These are phyloP conservation scores for Magnaporthiopsis incrustans DNA, from an alignment of 2,329 filamentous ascomycete species.

Conservation along the genomic window DNA sequence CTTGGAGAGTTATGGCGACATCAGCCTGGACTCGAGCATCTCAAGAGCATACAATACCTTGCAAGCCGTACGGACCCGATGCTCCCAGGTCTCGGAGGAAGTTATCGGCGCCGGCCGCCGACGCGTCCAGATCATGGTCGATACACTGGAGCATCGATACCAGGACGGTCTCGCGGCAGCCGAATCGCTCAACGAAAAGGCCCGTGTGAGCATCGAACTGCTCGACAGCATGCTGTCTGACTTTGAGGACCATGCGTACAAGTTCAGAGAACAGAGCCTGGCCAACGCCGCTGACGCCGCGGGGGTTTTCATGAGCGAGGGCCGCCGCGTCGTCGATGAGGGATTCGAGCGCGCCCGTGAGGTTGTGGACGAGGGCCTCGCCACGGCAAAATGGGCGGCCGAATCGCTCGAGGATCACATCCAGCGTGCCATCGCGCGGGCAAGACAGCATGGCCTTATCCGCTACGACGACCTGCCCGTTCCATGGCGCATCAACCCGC, in stretches of 20 bases:
- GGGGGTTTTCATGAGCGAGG: conserved; percentile 65
- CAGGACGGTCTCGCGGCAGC: conserved; percentile 77
- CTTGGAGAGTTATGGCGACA: conserved; percentile 78
- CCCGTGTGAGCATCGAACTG: conserved; percentile 75
- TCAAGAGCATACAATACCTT: conserved; percentile 79
- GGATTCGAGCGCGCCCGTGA: conserved; percentile 66
- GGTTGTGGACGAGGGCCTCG: conserved; percentile 73
- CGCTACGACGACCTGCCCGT: conserved; percentile 82
- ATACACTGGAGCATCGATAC: conserved; percentile 82
- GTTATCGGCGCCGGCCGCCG: conserved; percentile 80
- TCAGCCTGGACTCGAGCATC: conserved; percentile 76
- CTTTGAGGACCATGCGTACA: conserved; percentile 74
- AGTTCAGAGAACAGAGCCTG: conserved; percentile 69
- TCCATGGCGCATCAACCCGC: conserved; percentile 91
- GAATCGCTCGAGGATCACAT: conserved; percentile 79
- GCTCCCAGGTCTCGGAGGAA: conserved; percentile 83
- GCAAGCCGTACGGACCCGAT: conserved; percentile 78
- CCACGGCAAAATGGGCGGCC: conserved; percentile 73
- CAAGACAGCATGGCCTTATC: conserved; percentile 74
- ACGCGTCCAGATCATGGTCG: conserved; percentile 80
- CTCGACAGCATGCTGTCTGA: conserved; percentile 81
- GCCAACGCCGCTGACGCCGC: conserved; percentile 58
- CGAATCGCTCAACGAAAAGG: conserved; percentile 86
- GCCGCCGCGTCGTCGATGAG: conserved; percentile 73
- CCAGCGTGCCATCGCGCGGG: conserved; percentile 65